Conservation (phyloP, 805 yeast species). For the Pichia manshurica region DNA sequence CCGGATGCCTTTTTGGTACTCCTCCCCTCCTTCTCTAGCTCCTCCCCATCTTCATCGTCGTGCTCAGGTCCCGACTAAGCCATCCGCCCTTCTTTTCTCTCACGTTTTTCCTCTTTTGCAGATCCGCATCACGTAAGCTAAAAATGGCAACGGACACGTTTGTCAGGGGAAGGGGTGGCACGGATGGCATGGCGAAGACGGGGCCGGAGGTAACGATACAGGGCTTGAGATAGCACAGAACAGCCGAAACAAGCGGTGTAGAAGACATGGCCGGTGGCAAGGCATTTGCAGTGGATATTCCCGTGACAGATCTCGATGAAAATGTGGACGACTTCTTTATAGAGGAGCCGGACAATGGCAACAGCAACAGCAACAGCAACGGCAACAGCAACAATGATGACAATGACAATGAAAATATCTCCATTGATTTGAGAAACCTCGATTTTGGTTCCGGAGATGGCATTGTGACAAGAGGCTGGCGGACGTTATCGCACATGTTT, state of each 20-base stretch:
- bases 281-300: conserved; percentile 40
- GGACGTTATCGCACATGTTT: neutral
- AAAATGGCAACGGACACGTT: neutral
- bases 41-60: no score
- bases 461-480: neutral
- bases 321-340: conserved; percentile 31
- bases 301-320: conserved; percentile 49
- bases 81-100: no score
- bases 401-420: neutral
- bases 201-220: no score
- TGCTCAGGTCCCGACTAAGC: no score
- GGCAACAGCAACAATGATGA: conserved; percentile 4
- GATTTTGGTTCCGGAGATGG: conserved; percentile 7
- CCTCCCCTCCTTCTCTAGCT: no score
- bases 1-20: no score
- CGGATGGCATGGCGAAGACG: no score
- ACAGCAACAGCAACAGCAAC: neutral
- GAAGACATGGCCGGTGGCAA: conserved; percentile 2
- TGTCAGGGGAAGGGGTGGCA: neutral
- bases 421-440: conserved; percentile 15
- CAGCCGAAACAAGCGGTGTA: no score
- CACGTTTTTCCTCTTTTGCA: no score
- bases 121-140: neutral
- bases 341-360: conserved; percentile 15
- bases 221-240: no score